These are phyloP conservation scores for Asclepias syriaca DNA, from an alignment of 257 asterid genomes.

Conservation along the genomic window DNA sequence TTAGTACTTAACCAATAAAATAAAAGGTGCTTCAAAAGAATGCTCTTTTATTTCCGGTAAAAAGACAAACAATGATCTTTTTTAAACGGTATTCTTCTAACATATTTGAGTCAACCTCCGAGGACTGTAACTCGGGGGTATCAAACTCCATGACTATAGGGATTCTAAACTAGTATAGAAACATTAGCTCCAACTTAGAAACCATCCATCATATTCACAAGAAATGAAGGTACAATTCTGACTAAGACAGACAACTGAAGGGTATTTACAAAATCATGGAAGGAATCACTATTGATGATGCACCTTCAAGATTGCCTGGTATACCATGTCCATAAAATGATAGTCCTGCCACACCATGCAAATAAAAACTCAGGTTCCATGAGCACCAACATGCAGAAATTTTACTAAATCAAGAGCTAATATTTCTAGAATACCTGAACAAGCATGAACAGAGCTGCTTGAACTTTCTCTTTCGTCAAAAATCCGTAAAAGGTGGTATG, in stretches of 20 bases:
- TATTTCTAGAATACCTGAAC: constrained; percentile 29
- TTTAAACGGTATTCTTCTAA: too few relatives aligned
- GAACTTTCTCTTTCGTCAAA: constrained; percentile 32
- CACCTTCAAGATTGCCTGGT: constrained; percentile 30
- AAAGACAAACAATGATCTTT: too few relatives aligned
- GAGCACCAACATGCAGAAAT: not conserved
- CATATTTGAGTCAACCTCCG: not conserved
- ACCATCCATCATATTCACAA: not conserved
- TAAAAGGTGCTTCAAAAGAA: not conserved
- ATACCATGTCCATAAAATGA: constrained; percentile 40
- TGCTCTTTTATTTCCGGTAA: too few relatives aligned
- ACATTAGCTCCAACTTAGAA: not conserved
- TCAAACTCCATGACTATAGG: not conserved
- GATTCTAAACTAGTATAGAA: not conserved
- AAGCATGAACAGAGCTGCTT: constrained; percentile 31
- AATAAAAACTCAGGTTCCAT: not conserved
- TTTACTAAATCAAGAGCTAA: not conserved
- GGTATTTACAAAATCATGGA: constrained; percentile 10
- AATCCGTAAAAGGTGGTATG: constrained; percentile 12
- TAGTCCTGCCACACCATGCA: constrained; percentile 30
- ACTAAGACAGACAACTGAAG: not conserved
- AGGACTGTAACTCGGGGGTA: not conserved
- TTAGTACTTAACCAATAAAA: too few relatives aligned
- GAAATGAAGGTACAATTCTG: not conserved
- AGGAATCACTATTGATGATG: constrained; percentile 29